These are phyloP conservation scores for Boletales sp. DNA, from an alignment of 768 basidiomycete genomes.

Conservation along the genomic window DNA sequence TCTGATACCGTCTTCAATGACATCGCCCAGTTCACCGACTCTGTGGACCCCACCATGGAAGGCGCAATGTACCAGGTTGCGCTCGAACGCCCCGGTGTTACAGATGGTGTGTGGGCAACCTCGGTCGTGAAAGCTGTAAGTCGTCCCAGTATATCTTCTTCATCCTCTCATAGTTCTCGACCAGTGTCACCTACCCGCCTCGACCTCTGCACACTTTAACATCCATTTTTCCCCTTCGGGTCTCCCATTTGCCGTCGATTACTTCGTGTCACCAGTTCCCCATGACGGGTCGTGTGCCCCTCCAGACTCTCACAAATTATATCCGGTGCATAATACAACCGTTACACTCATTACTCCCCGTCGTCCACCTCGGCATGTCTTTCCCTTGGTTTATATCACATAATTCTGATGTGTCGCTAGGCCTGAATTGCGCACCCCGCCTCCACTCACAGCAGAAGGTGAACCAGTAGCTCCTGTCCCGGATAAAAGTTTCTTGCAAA, in stretches of 20 bases:
- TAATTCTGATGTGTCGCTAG: constrained; percentile 34
- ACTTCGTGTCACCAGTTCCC: constrained; percentile 67
- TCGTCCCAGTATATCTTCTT: constrained; percentile 58
- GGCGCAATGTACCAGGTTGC: constrained; percentile 70
- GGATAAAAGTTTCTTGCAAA: constrained; percentile 81
- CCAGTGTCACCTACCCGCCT: constrained; percentile 66
- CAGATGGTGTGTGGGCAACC: constrained; percentile 32
- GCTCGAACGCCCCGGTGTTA: constrained; percentile 45
- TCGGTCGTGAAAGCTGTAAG: constrained; percentile 38
- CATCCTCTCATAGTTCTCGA: constrained; percentile 9
- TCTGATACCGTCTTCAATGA: constrained; percentile 45
- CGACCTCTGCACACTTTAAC: constrained; percentile 52
- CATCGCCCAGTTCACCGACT: constrained; percentile 41
- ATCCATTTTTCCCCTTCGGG: constrained; percentile 49
- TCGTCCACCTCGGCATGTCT: constrained; percentile 55
- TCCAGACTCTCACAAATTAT: constrained; percentile 17
- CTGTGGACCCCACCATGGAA: constrained; percentile 35
- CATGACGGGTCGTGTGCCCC: constrained; percentile 61
- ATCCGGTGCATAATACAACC: constrained; percentile 45
- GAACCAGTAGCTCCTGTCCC: constrained; percentile 54
- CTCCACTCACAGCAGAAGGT: constrained; percentile 63
- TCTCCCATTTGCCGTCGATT: constrained; percentile 64
- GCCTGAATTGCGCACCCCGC: constrained; percentile 65
- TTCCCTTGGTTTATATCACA: not conserved
- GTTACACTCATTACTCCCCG: constrained; percentile 47